Percentiles rank a stretch among this genome's conserved stretches.
Evolutionary conservation across 1,139 yeast species (phyloP).

Genomic region (Kodamaea anthophila): DNA sequence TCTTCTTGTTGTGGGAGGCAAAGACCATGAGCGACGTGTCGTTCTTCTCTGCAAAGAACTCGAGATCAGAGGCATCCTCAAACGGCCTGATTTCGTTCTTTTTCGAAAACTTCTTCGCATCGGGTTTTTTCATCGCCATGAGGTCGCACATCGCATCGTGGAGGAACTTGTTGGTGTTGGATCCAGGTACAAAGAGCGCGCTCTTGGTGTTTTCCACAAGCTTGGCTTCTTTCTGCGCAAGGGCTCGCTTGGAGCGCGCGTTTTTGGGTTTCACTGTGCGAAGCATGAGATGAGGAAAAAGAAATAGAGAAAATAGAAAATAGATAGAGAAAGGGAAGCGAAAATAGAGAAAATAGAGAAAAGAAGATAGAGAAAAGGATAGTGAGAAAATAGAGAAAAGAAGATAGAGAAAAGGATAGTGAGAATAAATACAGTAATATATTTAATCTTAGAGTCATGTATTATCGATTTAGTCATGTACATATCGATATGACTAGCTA

Average conservation of each 20-base stretch:
- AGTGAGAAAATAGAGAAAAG: too few species aligned
- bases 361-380: background rate
- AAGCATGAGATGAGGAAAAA: constrained; percentile 36
- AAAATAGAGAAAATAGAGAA: background rate
- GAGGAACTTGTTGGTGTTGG: constrained; percentile 68
- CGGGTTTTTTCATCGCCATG: constrained; percentile 88
- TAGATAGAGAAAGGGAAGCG: too few species aligned
- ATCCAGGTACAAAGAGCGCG: constrained; percentile 89
- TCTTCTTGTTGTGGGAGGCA: constrained; percentile 77
- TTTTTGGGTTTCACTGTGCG: constrained; percentile 78
- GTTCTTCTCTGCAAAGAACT: constrained; percentile 91
- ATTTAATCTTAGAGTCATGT: too few species aligned
- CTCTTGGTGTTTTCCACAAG: constrained; percentile 83
- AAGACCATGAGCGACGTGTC: constrained; percentile 85
- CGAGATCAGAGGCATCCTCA: constrained; percentile 83
- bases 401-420: too few species aligned
- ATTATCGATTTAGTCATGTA: too few species aligned
- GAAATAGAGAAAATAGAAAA: constrained; percentile 1
- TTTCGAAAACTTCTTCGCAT: constrained; percentile 76
- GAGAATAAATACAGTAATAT: too few species aligned
- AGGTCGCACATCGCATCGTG: constrained; percentile 90
- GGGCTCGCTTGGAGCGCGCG: constrained; percentile 92
- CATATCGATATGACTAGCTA: too few species aligned
- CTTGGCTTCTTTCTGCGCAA: constrained; percentile 85
- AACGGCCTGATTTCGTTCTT: constrained; percentile 90